Conservation (phyloP, 768 basidiomycete genomes). For the Lepiota subincarnata region DNA sequence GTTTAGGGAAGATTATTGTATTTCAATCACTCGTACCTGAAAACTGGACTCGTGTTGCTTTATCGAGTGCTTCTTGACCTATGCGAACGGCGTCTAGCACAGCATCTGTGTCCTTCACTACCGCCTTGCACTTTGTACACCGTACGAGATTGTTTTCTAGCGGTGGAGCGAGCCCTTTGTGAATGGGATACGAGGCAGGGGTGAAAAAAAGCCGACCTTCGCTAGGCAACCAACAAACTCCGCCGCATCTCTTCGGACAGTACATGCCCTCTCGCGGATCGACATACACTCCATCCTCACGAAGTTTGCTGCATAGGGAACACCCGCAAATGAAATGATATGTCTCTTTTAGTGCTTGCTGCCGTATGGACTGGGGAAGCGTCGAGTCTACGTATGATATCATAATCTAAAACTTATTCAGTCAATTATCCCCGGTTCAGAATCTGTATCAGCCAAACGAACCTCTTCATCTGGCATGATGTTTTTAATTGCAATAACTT, state of each 20-base stretch:
- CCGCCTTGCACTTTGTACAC: constrained; percentile 53
- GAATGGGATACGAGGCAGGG: neutral
- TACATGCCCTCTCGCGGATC: constrained; percentile 68
- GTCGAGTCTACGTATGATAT: constrained; percentile 88
- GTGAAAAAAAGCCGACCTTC: constrained; percentile 41
- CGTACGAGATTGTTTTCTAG: constrained; percentile 44
- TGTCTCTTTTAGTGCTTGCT: constrained; percentile 55
- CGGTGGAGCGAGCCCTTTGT: neutral
- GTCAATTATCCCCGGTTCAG: neutral
- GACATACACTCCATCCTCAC: constrained; percentile 16
- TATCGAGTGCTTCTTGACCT: constrained; percentile 71
- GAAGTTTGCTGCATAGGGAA: constrained; percentile 39
- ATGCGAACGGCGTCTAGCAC: constrained; percentile 62
- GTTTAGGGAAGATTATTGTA: too few species aligned
- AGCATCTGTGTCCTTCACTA: constrained; percentile 44
- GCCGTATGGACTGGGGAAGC: constrained; percentile 53
- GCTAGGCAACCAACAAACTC: constrained; percentile 52
- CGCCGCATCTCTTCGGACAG: constrained; percentile 71
- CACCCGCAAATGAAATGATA: constrained; percentile 82
- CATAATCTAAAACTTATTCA: constrained; percentile 47
- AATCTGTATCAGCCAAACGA: constrained; percentile 9
- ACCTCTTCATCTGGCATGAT: constrained; percentile 74
- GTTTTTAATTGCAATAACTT: constrained; percentile 65
- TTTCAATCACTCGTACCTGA: constrained; percentile 37
- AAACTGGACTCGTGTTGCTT: constrained; percentile 60